phyloP scores from a whole-genome alignment of 257 asterid species.

The Primulina tabacum region DNA sequence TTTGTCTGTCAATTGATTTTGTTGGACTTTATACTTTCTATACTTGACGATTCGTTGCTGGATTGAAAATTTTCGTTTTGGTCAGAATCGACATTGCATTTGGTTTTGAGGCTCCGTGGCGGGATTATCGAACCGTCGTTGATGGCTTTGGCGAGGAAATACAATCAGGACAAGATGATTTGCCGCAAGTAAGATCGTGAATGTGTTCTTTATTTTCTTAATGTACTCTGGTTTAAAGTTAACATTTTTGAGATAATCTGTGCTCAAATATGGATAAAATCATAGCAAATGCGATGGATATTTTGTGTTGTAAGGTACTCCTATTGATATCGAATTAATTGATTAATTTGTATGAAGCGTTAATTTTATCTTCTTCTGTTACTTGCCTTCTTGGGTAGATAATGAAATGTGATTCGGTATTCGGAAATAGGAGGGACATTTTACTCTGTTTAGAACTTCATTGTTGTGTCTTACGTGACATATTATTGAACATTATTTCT shows the following conservation, averaged over 20 bases:
- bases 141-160: conserved; percentile 69
- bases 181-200: conserved; percentile 58
- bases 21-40: background rate
- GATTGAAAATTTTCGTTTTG: background rate
- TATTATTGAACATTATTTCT: no score
- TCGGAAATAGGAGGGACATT: no score
- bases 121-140: conserved; percentile 67
- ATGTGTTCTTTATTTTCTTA: background rate
- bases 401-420: background rate
- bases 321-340: background rate
- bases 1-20: background rate
- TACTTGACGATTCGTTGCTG: background rate
- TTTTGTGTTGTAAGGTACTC: background rate
- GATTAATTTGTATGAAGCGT: background rate
- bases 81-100: conserved; percentile 59
- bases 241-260: background rate
- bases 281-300: background rate
- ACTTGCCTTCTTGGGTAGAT: background rate
- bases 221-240: background rate
- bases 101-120: conserved; percentile 76
- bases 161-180: conserved; percentile 61
- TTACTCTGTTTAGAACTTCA: no score
- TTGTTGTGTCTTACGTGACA: background rate
- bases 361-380: no score
- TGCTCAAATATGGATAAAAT: background rate